phyloP scores from a whole-genome alignment of 257 asterid genomes.

The Salvia hispanica region DNA sequence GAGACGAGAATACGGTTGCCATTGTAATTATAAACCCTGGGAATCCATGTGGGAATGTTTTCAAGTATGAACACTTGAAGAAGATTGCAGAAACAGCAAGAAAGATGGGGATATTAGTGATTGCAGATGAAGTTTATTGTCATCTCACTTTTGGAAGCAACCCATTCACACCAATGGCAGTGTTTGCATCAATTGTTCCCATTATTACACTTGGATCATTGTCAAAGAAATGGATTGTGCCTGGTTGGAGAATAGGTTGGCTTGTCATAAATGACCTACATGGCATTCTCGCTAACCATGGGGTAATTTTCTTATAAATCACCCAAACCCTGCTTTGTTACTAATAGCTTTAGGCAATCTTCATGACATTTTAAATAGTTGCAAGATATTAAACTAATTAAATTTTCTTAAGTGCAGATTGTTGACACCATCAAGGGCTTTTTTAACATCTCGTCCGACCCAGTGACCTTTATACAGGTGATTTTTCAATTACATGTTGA shows the following conservation, averaged over 20 bases:
- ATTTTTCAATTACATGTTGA: too few relatives aligned
- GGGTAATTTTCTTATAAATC: too few relatives aligned
- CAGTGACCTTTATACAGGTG: conserved; percentile 82
- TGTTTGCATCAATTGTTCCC: conserved; percentile 70
- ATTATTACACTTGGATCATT: conserved; percentile 72
- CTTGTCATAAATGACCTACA: conserved; percentile 62
- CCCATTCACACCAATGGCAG: conserved; percentile 81
- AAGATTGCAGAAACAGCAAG: conserved; percentile 85
- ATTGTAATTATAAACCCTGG: conserved; percentile 84
- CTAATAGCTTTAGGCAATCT: too few relatives aligned
- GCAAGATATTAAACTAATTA: neutral
- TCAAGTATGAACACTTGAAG: conserved; percentile 61
- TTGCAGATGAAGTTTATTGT: conserved; percentile 80
- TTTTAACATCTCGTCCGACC: conserved; percentile 64
- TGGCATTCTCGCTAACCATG: conserved; percentile 57
- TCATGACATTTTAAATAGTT: neutral
- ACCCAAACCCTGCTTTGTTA: neutral
- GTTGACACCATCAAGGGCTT: conserved; percentile 62
- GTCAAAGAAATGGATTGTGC: conserved; percentile 84
- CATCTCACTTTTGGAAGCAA: conserved; percentile 69
- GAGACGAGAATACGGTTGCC: conserved; percentile 75
- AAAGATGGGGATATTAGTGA: conserved; percentile 78
- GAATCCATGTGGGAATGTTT: conserved; percentile 91
- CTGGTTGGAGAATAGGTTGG: conserved; percentile 95
- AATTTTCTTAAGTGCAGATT: conserved; percentile 45